These are phyloP conservation scores for Pestalotiopsis sp. DNA, from an alignment of 2,329 filamentous ascomycete species.

Conservation along the genomic window DNA sequence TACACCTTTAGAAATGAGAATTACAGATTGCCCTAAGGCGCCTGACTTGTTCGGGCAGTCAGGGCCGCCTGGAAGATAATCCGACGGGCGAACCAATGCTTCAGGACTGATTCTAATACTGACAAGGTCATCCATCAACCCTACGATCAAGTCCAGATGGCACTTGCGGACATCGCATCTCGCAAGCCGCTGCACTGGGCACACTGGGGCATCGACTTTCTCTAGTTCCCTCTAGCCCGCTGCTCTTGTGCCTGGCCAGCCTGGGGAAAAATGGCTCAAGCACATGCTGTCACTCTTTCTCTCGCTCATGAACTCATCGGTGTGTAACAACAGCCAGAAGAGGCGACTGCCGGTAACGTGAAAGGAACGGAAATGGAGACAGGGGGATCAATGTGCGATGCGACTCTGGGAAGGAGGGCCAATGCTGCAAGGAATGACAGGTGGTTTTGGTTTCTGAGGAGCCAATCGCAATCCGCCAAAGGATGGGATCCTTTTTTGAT, in stretches of 20 bases:
- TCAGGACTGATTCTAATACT: background rate
- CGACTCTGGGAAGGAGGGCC: background rate
- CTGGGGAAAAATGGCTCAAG: background rate
- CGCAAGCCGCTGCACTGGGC: background rate
- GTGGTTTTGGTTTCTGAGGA: background rate
- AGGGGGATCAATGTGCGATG: too few relatives aligned
- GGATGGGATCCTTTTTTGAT: background rate
- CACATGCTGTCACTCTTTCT: background rate
- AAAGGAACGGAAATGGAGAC: too few relatives aligned
- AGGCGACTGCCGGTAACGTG: too few relatives aligned
- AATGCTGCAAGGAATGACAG: conserved; percentile 5
- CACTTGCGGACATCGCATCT: background rate
- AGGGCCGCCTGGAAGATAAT: background rate
- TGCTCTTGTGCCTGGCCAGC: background rate
- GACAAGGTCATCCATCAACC: background rate
- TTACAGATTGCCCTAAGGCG: background rate
- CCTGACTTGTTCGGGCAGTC: background rate
- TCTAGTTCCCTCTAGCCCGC: background rate
- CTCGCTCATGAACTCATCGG: too few relatives aligned
- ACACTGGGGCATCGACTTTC: background rate
- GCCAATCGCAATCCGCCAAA: conserved; percentile 7
- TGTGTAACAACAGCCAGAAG: too few relatives aligned
- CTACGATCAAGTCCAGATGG: background rate
- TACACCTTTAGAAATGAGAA: background rate
- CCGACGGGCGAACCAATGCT: background rate